phyloP scores from a whole-genome alignment of 345 rosid species.

The Raphanus raphanistrum region DNA sequence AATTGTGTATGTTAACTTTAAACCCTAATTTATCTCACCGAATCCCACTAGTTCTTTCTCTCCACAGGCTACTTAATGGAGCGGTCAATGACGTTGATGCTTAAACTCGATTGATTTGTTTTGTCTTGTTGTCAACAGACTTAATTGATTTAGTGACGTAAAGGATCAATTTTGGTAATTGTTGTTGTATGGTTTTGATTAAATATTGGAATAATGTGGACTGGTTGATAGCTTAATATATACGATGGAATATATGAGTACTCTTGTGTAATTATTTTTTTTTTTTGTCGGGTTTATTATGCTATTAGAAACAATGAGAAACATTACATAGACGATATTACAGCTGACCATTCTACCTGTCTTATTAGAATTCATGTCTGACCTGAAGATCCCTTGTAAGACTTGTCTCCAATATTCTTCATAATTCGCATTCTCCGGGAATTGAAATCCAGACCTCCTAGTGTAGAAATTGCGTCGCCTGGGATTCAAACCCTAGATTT shows the following conservation, averaged over 20 bases:
- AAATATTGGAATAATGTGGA: constrained; percentile 4
- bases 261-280: neutral
- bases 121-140: constrained; percentile 2
- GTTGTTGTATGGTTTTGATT: neutral
- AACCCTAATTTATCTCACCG: constrained; percentile 11
- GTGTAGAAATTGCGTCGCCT: too few species aligned
- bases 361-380: too few species aligned
- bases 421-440: too few species aligned
- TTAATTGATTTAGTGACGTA: neutral
- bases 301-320: too few species aligned
- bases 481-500: too few species aligned
- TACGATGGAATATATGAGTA: neutral
- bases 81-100: constrained; percentile 10
- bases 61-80: constrained; percentile 18
- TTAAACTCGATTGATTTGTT: constrained; percentile 5
- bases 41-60: neutral
- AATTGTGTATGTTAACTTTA: neutral
- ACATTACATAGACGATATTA: too few species aligned
- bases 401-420: too few species aligned
- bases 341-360: too few species aligned
- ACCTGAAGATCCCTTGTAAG: too few species aligned
- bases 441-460: too few species aligned
- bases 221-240: neutral
- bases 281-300: too few species aligned
- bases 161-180: constrained; percentile 15